A percentile compares a stretch with the other conserved stretches of the same genome.
Conservation (phyloP, 2,329 filamentous ascomycete genomes). For the Aspergillus flavus region DNA sequence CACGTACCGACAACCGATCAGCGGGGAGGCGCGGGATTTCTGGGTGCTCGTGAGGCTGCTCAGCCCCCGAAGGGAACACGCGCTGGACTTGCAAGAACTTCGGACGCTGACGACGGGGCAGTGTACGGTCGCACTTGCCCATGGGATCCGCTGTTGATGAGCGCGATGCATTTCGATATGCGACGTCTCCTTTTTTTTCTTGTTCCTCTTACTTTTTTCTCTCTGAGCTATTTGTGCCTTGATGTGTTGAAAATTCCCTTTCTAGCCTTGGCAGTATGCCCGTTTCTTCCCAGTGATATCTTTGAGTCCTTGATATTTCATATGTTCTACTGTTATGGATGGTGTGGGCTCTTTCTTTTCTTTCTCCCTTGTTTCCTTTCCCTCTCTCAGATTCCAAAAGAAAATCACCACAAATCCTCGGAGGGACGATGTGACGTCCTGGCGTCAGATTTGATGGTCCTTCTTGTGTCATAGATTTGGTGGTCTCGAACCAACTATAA, state of each 20-base stretch:
- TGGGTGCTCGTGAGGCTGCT: slow-evolving; percentile 14
- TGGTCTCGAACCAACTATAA: slow-evolving; percentile 10
- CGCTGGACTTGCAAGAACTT: slow-evolving; percentile 27
- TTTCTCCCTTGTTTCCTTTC: not conserved
- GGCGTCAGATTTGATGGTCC: slow-evolving; percentile 4
- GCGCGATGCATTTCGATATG: not conserved
- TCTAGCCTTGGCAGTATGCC: slow-evolving; percentile 7
- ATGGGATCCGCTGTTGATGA: slow-evolving; percentile 4
- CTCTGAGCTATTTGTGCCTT: slow-evolving; percentile 13
- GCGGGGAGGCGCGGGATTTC: slow-evolving; percentile 4
- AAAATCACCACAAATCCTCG: not conserved
- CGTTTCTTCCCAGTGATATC: slow-evolving; percentile 18
- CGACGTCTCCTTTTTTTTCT: slow-evolving; percentile 12
- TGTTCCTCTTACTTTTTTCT: slow-evolving; percentile 9
- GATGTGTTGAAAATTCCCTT: slow-evolving; percentile 22
- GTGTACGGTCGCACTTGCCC: not conserved
- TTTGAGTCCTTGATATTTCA: slow-evolving; percentile 31
- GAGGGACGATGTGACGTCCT: not conserved
- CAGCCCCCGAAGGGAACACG: slow-evolving; percentile 19
- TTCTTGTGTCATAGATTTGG: slow-evolving; percentile 19
- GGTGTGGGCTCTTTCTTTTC: slow-evolving; percentile 4
- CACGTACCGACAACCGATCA: not conserved
- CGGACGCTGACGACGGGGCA: slow-evolving; percentile 14
- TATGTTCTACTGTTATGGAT: slow-evolving; percentile 21
- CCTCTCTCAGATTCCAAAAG: not conserved